These are phyloP conservation scores for Melampsora occidentalis DNA, from an alignment of 1,284 basidiomycete species.

Conservation along the genomic window DNA sequence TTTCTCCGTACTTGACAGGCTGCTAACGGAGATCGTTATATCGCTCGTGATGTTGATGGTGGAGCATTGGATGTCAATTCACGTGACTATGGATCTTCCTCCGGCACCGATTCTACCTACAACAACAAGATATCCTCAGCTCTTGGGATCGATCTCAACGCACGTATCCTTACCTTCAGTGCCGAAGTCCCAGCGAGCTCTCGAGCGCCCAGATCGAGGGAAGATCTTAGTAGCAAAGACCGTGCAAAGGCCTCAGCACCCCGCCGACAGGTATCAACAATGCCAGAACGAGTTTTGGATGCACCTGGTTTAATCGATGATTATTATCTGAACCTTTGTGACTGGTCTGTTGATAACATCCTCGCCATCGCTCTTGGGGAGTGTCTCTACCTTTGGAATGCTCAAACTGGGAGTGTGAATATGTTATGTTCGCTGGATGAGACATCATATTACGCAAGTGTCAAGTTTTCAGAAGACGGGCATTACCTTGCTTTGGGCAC, in stretches of 20 bases:
- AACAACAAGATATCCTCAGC: conserved; percentile 49
- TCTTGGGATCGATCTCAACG: conserved; percentile 53
- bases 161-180: conserved; percentile 56
- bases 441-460: conserved; percentile 63
- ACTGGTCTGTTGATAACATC: conserved; percentile 81
- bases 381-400: conserved; percentile 86
- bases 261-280: conserved; percentile 76
- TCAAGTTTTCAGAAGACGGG: conserved; percentile 85
- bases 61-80: conserved; percentile 25
- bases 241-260: conserved; percentile 53
- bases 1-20: conserved; percentile 11
- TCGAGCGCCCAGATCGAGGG: conserved; percentile 49
- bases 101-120: conserved; percentile 45
- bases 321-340: conserved; percentile 91
- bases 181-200: conserved; percentile 53
- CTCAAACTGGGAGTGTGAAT: conserved; percentile 77
- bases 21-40: conserved; percentile 38
- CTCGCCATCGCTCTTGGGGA: conserved; percentile 82
- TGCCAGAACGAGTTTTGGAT: conserved; percentile 85
- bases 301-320: conserved; percentile 93
- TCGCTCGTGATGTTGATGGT: conserved; percentile 30
- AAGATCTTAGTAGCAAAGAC: conserved; percentile 51
- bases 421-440: conserved; percentile 59
- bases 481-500: conserved; percentile 80
- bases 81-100: conserved; percentile 3